Evolutionary conservation across 352 stramenopile species (phyloP).

Genomic region (Globisporangium echinulatum): DNA sequence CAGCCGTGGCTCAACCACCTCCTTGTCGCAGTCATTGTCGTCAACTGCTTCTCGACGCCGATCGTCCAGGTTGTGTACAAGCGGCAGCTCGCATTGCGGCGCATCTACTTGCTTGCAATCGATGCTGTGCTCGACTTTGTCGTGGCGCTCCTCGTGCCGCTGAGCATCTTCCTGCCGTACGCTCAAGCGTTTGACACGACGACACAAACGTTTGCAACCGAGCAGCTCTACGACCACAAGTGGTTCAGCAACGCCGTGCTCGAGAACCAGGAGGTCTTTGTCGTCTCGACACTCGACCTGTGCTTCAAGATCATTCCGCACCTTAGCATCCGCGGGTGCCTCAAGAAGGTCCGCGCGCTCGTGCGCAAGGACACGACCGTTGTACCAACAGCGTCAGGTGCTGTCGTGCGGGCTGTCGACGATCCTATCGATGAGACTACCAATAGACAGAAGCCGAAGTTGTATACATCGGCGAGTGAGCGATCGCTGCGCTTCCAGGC

Average conservation of each 20-base stretch:
- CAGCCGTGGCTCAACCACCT: constrained; percentile 44
- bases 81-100: constrained; percentile 2
- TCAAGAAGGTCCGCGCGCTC: constrained; percentile 13
- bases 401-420: too few species aligned
- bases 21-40: constrained; percentile 33
- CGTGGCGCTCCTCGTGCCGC: constrained; percentile 9
- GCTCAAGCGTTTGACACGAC: constrained; percentile 4
- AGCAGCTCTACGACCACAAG: constrained; percentile 11
- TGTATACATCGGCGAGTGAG: neutral
- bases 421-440: too few species aligned
- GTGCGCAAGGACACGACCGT: constrained; percentile 10
- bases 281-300: constrained; percentile 13
- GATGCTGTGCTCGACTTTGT: constrained; percentile 12
- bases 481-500: constrained; percentile 8
- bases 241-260: constrained; percentile 15
- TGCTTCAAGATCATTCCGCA: constrained; percentile 17
- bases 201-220: constrained; percentile 5
- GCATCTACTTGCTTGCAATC: constrained; percentile 4
- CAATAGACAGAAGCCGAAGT: too few species aligned
- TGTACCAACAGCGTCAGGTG: too few species aligned
- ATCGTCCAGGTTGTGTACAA: constrained; percentile 10
- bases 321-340: constrained; percentile 13
- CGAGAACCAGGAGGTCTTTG: constrained; percentile 17
- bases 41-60: constrained; percentile 16
- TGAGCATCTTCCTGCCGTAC: constrained; percentile 15